Evolutionary conservation across 441 rosid species (phyloP), one percentile per base, ranked within the genome.

Genomic region (Bruguiera hainesii): DNA sequence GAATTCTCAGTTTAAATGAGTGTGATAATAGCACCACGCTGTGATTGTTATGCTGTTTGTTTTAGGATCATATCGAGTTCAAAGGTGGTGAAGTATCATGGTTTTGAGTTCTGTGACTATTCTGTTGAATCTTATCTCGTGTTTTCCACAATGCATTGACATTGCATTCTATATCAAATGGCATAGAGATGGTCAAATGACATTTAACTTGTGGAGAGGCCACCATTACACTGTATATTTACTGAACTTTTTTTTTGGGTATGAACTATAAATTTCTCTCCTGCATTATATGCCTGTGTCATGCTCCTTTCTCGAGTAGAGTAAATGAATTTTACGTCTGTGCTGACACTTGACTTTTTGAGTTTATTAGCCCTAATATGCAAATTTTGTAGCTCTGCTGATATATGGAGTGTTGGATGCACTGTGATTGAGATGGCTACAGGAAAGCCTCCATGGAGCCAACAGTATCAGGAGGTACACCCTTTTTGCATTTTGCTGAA

Each of bases 351-450:
- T 63, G 20, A 61, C 51, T 29, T 61, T 50, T 30, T 64, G 71
- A 60, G 21, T 67, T 73, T 39, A 78, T 69, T 76, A 30, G 31
- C 72, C 74, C 58, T 56, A 29, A 51, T 48, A 65, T 74, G 71
- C 29, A 9, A 66, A 55, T 76, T 81, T 71, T 74, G 51, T 76
- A 93, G 99, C 72, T 88, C 98, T 67, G 98, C 99, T 72, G 98
- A 96, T 73, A 85, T 96, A 74, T 91, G 98, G 98, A 91, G 98
- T 29, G 98, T 96, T 65, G 99, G 98, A 28, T 96, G 99, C 79
- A 93, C 97, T 52, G 91, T 96, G 37, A 93, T 93, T 74, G 99
- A 96, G 83, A 96, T 96, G 99, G 98, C 97, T 30, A 93, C 98
- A 21, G 98, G 98, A 56, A 88, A 93, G 79, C 89, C 98, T 76